Evolutionary conservation across 371 early-diverging fungal species (phyloP).

Genomic region (Hamiltosporidium tvaerminnensis): DNA sequence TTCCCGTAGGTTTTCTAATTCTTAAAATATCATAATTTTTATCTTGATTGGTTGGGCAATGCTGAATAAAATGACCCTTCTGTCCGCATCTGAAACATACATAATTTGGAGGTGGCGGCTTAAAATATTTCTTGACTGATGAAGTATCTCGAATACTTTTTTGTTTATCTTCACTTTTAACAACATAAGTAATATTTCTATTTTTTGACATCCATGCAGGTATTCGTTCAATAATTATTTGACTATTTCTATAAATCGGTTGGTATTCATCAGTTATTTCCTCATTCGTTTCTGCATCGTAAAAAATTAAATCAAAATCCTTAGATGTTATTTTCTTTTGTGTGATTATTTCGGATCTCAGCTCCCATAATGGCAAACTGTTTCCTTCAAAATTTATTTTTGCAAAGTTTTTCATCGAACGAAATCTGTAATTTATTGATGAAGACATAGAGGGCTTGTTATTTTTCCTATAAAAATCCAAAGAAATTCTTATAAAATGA

Average conservation of each 20-base stretch:
- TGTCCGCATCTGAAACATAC: conserved; percentile 52
- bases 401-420: conserved; percentile 41
- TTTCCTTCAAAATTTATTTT: conserved; percentile 44
- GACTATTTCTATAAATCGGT: conserved; percentile 38
- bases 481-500: no score
- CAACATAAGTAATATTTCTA: neutral
- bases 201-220: conserved; percentile 47
- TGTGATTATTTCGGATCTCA: conserved; percentile 50
- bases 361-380: conserved; percentile 50
- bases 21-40: conserved; percentile 49
- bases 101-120: conserved; percentile 44
- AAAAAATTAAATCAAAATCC: conserved; percentile 53
- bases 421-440: conserved; percentile 47
- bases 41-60: conserved; percentile 53
- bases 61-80: conserved; percentile 54
- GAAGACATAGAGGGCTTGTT: conserved; percentile 20
- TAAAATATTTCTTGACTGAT: conserved; percentile 3
- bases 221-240: conserved; percentile 48
- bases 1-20: conserved; percentile 51
- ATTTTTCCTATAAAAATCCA: no score
- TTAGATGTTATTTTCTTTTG: conserved; percentile 43
- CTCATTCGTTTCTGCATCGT: conserved; percentile 25
- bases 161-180: conserved; percentile 22
- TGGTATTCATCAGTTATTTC: conserved; percentile 48
- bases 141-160: conserved; percentile 5